Percentiles rank a stretch among this genome's conserved stretches.
These are phyloP conservation scores for Termitomyces sp. DNA, from an alignment of 768 basidiomycete species.

Conservation along the genomic window DNA sequence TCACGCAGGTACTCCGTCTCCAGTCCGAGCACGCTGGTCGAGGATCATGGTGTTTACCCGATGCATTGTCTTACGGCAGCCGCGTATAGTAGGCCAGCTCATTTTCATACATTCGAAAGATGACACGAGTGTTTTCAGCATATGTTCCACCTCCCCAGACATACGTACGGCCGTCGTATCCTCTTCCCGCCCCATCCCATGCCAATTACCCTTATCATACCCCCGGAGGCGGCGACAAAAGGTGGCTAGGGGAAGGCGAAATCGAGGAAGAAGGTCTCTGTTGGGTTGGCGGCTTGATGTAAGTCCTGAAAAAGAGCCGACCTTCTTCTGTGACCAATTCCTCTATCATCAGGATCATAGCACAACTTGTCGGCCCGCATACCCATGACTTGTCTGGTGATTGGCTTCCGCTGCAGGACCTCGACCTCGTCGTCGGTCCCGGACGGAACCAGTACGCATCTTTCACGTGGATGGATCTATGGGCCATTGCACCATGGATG, in stretches of 20 bases:
- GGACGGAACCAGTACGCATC: slow-evolving; percentile 64
- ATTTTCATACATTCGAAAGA: not conserved
- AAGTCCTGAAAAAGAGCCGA: not conserved
- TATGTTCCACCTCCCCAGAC: slow-evolving; percentile 28
- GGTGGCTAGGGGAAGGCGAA: slow-evolving; percentile 53
- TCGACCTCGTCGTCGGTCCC: slow-evolving; percentile 43
- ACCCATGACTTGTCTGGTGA: slow-evolving; percentile 34
- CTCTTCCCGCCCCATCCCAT: slow-evolving; percentile 54
- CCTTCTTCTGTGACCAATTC: not conserved
- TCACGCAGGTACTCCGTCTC: slow-evolving; percentile 11
- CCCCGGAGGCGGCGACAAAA: slow-evolving; percentile 62
- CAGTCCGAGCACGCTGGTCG: slow-evolving; percentile 22
- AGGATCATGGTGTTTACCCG: slow-evolving; percentile 46
- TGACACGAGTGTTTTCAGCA: slow-evolving; percentile 24
- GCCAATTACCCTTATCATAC: slow-evolving; percentile 72
- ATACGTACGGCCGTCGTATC: slow-evolving; percentile 48
- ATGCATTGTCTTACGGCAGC: slow-evolving; percentile 27
- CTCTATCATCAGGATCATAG: slow-evolving; percentile 47
- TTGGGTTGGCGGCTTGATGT: slow-evolving; percentile 75
- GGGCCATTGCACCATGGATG: slow-evolving; percentile 79
- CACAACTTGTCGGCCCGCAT: slow-evolving; percentile 51
- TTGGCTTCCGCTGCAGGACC: slow-evolving; percentile 39
- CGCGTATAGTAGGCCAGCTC: slow-evolving; percentile 26
- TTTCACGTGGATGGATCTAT: slow-evolving; percentile 66
- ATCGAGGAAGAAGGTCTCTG: slow-evolving; percentile 57